Conservation (phyloP, 192 early-diverging fungal species). For the Diversispora epigaea region DNA sequence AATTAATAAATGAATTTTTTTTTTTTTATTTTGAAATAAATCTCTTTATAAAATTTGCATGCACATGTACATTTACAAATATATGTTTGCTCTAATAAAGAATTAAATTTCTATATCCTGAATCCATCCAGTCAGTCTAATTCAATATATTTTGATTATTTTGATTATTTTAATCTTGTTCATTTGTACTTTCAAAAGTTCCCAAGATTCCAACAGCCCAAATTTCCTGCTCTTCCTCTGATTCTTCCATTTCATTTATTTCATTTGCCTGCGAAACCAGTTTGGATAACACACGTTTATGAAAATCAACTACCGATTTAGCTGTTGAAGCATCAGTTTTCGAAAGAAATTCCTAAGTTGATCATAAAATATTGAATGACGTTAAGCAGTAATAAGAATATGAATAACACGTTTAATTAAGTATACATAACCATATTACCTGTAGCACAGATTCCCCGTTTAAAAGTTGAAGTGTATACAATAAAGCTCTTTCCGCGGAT, state of each 20-base stretch:
- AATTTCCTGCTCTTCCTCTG: constrained; percentile 32
- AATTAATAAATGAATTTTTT: too few species aligned
- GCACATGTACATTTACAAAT: too few species aligned
- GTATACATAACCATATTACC: constrained; percentile 9
- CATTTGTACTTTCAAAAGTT: not conserved
- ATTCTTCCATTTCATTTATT: constrained; percentile 40
- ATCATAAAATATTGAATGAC: not conserved
- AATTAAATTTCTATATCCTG: too few species aligned
- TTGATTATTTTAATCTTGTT: not conserved
- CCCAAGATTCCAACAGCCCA: constrained; percentile 20
- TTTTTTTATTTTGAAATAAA: too few species aligned
- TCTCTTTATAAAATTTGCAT: too few species aligned
- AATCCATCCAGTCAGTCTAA: too few species aligned
- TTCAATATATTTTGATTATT: not conserved
- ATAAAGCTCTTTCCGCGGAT: constrained; percentile 77
- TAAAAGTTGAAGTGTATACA: constrained; percentile 68
- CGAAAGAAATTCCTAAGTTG: constrained; percentile 39
- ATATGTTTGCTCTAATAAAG: too few species aligned
- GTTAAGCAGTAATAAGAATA: not conserved
- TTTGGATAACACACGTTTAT: constrained; percentile 59
- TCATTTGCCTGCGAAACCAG: constrained; percentile 38
- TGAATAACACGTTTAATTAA: not conserved
- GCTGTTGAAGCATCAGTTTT: constrained; percentile 48
- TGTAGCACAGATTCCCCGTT: constrained; percentile 48
- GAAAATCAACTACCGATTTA: constrained; percentile 55